phyloP scores from a whole-genome alignment of 306 rosid genomes.

The Castanopsis chinensis region DNA sequence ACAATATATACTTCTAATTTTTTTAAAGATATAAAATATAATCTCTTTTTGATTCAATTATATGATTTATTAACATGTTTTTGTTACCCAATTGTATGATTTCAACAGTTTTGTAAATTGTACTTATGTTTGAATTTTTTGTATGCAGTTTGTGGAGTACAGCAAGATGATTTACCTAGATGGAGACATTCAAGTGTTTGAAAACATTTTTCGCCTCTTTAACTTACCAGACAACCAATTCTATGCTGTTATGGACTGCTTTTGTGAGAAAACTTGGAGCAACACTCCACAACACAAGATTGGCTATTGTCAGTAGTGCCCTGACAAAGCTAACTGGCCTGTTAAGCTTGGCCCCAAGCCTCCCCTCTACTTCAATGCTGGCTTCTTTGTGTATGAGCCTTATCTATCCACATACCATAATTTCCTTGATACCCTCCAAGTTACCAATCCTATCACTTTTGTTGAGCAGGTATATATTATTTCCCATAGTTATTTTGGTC shows the following conservation, averaged over 20 bases:
- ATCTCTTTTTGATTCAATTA: too few relatives aligned
- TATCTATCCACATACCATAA: slow-evolving; percentile 37
- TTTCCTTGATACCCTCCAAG: slow-evolving; percentile 41
- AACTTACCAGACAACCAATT: slow-evolving; percentile 47
- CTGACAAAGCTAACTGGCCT: slow-evolving; percentile 61
- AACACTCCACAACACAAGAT: slow-evolving; percentile 52
- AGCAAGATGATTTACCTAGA: too few relatives aligned
- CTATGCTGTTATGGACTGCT: slow-evolving; percentile 77
- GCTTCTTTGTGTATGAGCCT: slow-evolving; percentile 75
- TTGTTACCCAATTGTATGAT: too few relatives aligned
- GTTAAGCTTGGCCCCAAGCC: slow-evolving; percentile 56
- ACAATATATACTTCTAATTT: too few relatives aligned
- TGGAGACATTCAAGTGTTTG: slow-evolving; percentile 73
- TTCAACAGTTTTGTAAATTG: too few relatives aligned
- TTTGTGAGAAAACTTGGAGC: slow-evolving; percentile 72
- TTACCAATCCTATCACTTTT: slow-evolving; percentile 54
- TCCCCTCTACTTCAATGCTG: slow-evolving; percentile 75
- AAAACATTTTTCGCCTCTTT: slow-evolving; percentile 60
- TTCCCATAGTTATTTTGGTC: not conserved
- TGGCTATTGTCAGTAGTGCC: slow-evolving; percentile 79
- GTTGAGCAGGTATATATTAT: slow-evolving; percentile 64
- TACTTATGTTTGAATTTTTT: too few relatives aligned
- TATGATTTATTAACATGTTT: too few relatives aligned
- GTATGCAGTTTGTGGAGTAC: too few relatives aligned
- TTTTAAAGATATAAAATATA: too few relatives aligned